Conservation (phyloP, 768 basidiomycete genomes). For the Collybia sordida region DNA sequence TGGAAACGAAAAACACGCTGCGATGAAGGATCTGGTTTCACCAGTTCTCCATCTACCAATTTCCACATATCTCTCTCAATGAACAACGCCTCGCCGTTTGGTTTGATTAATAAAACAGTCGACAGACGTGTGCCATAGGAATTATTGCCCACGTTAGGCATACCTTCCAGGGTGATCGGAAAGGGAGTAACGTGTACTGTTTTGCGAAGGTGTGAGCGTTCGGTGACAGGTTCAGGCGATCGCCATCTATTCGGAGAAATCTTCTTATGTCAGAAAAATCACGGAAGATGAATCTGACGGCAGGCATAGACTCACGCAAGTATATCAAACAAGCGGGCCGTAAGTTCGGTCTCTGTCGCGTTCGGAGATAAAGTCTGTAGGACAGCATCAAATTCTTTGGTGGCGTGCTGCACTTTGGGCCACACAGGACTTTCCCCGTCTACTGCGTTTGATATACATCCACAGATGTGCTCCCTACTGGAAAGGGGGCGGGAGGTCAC, state of each 20-base stretch:
- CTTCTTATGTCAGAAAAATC: constrained; percentile 24
- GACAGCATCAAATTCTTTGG: constrained; percentile 41
- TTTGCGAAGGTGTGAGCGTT: constrained; percentile 55
- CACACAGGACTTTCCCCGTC: constrained; percentile 63
- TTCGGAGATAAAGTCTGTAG: constrained; percentile 35
- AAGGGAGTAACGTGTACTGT: constrained; percentile 68
- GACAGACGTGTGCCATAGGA: constrained; percentile 73
- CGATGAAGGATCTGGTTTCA: constrained; percentile 36
- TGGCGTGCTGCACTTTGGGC: constrained; percentile 74
- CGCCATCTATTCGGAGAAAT: constrained; percentile 42
- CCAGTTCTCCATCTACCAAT: constrained; percentile 38
- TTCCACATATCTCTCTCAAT: constrained; percentile 73
- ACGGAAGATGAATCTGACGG: constrained; percentile 14
- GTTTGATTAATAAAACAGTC: constrained; percentile 66
- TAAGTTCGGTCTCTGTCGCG: constrained; percentile 51
- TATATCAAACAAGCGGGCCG: constrained; percentile 59
- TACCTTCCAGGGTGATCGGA: constrained; percentile 28
- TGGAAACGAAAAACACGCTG: constrained; percentile 55
- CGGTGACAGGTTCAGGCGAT: constrained; percentile 40
- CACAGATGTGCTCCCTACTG: constrained; percentile 44
- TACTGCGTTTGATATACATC: constrained; percentile 75
- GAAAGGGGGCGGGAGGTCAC: constrained; percentile 56
- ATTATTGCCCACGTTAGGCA: constrained; percentile 10
- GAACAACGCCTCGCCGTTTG: constrained; percentile 60
- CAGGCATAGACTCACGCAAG: constrained; percentile 57